A percentile compares a stretch with the other conserved stretches of the same genome.
Evolutionary conservation across 2,329 filamentous ascomycete species (phyloP).

Genomic region (Pyricularia grisea): DNA sequence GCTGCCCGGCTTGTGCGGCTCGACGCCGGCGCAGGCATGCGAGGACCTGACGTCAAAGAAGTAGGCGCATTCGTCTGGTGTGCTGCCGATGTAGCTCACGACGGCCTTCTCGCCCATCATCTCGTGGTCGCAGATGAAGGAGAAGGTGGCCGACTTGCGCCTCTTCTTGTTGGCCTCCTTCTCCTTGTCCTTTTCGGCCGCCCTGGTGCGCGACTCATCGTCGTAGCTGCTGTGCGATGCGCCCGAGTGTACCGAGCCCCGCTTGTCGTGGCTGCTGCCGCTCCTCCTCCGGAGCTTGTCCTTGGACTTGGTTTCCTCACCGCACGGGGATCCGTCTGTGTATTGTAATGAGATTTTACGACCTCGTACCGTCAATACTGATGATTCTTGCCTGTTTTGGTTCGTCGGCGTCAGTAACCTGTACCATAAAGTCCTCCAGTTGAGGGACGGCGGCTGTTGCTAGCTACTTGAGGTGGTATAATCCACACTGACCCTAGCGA

Average conservation of each 20-base stretch:
- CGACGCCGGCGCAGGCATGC: constrained; percentile 63
- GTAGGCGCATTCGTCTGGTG: constrained; percentile 87
- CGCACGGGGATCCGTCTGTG: constrained; percentile 66
- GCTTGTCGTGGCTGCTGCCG: constrained; percentile 9
- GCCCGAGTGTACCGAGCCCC: constrained; percentile 23
- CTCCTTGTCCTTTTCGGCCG: constrained; percentile 17
- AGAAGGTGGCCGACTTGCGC: constrained; percentile 77
- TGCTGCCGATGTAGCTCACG: constrained; percentile 72
- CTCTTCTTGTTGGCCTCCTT: constrained; percentile 27
- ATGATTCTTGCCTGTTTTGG: constrained; percentile 40
- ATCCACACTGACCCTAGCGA: constrained; percentile 56
- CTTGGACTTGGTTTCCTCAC: constrained; percentile 18
- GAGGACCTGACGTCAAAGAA: constrained; percentile 87
- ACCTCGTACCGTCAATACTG: constrained; percentile 48
- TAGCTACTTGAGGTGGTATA: no score
- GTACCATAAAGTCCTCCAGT: background rate
- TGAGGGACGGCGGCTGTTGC: background rate
- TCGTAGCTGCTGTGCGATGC: constrained; percentile 20
- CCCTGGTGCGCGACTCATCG: constrained; percentile 20
- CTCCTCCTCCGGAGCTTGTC: constrained; percentile 6
- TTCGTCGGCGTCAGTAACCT: background rate
- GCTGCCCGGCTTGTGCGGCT: constrained; percentile 64
- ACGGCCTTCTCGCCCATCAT: constrained; percentile 57
- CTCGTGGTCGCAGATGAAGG: constrained; percentile 86
- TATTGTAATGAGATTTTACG: constrained; percentile 72